A percentile compares a stretch with the other conserved stretches of the same genome.
These are phyloP conservation scores for Vanrija sp. DNA, from an alignment of 1,284 basidiomycete species.

Conservation along the genomic window DNA sequence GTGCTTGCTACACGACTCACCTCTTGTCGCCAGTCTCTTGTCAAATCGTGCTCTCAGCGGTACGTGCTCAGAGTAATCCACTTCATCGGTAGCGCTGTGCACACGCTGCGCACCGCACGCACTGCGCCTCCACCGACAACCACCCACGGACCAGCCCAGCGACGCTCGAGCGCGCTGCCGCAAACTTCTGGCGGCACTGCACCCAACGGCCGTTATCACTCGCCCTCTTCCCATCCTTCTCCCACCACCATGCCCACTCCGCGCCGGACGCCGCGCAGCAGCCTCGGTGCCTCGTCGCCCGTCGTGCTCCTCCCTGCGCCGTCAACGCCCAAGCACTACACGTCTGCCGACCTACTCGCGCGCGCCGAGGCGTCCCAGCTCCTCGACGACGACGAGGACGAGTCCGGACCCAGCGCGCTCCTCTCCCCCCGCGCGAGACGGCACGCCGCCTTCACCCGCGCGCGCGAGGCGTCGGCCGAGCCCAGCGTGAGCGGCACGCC, in stretches of 20 bases:
- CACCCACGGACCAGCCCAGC: no score
- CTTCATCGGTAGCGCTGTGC: no score
- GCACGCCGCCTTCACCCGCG: conserved; percentile 8
- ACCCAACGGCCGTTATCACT: not conserved
- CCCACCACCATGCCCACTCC: conserved; percentile 8
- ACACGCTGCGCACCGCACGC: no score
- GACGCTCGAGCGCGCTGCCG: no score
- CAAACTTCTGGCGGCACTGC: no score
- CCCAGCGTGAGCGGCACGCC: not conserved
- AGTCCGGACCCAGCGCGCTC: conserved; percentile 7
- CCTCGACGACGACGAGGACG: conserved; percentile 4
- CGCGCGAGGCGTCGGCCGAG: conserved; percentile 1
- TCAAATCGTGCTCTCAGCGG: no score
- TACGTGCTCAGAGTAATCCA: not conserved
- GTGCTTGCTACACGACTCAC: no score
- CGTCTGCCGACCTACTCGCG: conserved; percentile 33
- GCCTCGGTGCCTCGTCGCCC: not conserved
- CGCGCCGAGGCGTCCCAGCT: conserved; percentile 28
- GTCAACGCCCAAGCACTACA: conserved; percentile 26
- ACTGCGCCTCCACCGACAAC: no score
- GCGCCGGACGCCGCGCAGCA: not conserved
- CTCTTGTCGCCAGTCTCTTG: no score
- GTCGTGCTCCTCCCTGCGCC: conserved; percentile 5
- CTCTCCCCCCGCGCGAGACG: conserved; percentile 8
- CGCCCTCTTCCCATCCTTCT: not conserved